phyloP scores from a whole-genome alignment of 1,284 basidiomycete genomes.

The Fomitopsis betulina region DNA sequence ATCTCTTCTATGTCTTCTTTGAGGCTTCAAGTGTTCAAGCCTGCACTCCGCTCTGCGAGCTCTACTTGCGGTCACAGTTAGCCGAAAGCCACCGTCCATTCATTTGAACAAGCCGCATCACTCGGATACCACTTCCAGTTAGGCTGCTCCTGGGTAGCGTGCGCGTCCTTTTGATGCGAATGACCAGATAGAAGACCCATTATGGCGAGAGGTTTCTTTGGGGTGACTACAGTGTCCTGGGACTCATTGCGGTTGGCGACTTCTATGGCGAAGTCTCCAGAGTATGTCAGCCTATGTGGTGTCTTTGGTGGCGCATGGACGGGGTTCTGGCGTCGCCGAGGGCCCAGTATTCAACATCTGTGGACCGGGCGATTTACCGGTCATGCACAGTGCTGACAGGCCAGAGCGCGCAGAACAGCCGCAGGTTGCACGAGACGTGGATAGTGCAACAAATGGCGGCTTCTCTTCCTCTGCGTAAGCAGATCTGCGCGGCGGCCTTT shows the following conservation, averaged over 20 bases:
- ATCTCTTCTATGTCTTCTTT: background rate
- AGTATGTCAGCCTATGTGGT: background rate
- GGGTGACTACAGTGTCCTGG: too few relatives aligned
- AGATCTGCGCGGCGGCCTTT: background rate
- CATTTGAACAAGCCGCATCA: too few relatives aligned
- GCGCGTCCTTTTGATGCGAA: too few relatives aligned
- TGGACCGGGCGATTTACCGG: background rate
- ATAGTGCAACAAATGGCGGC: background rate
- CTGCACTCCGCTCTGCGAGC: background rate
- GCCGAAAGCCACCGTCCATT: background rate
- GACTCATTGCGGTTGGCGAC: background rate
- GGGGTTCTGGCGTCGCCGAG: background rate
- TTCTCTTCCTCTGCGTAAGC: background rate
- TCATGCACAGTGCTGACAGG: background rate
- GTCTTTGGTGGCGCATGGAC: background rate
- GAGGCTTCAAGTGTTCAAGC: too few relatives aligned
- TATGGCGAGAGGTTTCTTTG: too few relatives aligned
- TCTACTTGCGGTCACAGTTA: background rate
- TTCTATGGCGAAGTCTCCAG: background rate
- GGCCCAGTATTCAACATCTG: background rate
- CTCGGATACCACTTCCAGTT: too few relatives aligned
- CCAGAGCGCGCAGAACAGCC: background rate
- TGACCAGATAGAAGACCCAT: too few relatives aligned
- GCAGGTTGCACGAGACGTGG: background rate
- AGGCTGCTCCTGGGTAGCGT: too few relatives aligned